phyloP scores from a whole-genome alignment of 805 yeast genomes.

The Candida coleopterorum region DNA sequence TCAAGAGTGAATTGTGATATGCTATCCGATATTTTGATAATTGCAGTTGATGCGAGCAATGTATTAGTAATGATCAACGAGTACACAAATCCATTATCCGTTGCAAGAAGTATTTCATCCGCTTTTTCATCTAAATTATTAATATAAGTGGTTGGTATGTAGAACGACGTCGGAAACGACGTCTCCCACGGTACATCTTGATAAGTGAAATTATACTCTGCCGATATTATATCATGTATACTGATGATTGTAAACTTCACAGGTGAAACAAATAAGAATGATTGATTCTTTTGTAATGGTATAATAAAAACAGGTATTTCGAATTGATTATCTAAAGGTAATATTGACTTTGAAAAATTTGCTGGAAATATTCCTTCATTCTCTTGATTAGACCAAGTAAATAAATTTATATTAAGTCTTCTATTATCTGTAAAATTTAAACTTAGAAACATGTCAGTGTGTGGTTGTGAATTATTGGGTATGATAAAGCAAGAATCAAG shows the following conservation, averaged over 20 bases:
- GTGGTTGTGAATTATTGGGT: conserved; percentile 20
- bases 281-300: conserved; percentile 31
- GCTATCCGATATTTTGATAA: conserved; percentile 32
- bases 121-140: conserved; percentile 2
- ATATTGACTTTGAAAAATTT: conserved; percentile 28
- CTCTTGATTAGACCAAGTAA: conserved; percentile 38
- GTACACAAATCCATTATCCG: conserved; percentile 32
- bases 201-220: conserved; percentile 33
- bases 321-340: conserved; percentile 38
- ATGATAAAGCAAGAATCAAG: conserved; percentile 41
- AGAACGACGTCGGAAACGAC: conserved; percentile 39
- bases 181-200: conserved; percentile 13
- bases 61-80: conserved; percentile 21
- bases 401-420: conserved; percentile 33
- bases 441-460: conserved; percentile 23
- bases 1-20: conserved; percentile 31
- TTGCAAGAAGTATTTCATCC: conserved; percentile 29
- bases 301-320: conserved; percentile 40
- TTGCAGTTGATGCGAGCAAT: conserved; percentile 19
- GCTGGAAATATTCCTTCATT: conserved; percentile 9
- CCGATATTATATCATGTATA: conserved; percentile 44
- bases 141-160: conserved; percentile 21
- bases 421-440: conserved; percentile 33
- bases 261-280: conserved; percentile 37
- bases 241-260: conserved; percentile 31